Base-by-base conservation (phyloP, 768 basidiomycete genomes). In the Mycena maculata region DNA sequence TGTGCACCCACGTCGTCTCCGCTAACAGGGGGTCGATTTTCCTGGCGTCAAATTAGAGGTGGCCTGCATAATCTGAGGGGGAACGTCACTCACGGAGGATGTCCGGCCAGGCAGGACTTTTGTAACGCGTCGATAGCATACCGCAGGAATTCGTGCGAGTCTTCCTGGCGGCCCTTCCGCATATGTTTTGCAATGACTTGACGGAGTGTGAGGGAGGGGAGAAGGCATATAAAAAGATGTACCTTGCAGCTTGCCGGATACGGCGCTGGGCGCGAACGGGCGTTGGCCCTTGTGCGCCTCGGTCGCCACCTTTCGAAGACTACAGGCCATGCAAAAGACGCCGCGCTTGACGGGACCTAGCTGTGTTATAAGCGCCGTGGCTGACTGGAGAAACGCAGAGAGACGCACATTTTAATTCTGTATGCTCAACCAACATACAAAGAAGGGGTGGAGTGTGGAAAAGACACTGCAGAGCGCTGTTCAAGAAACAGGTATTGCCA, bases 101-200 rank as follows among this genome's bases (percentile, higher is more conserved):
- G 78, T 20, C 91, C 93, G 50, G 87, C 86, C 62, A 96, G 82
- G 75, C 92, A 93, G 9, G 92, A 87, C 73, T 90, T 92, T 78
- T 99, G 98, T 57, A 99, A 79, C 28, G 91, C 92, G 73, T 99
- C 98, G 31, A 98, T 90, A 22, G 91, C 90, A 78, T 96, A 98
- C 33, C 98, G 90, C 53, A 99, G 88, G 75, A 99, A 99, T 78
- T 99, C 98, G 76, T 99, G 98, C 11, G 98, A 90, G 76, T 99
- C 98, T 76, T 99, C 98, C 77, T 99, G 98, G 71, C 95, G 83
- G n/a, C 94, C 95, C 78, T 82, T 87, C 44, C 91, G 88, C 88
- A 98, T 90, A 73, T 94, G 90, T 76, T 95, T 96, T 18, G 96
- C 96, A 65, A 99, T 96, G 10, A 84, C 95, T 98, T 61, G 47